Percentiles rank a stretch among this genome's conserved stretches.
These are phyloP conservation scores for Evernia prunastri DNA, from an alignment of 495 filamentous ascomycete genomes.

Conservation along the genomic window DNA sequence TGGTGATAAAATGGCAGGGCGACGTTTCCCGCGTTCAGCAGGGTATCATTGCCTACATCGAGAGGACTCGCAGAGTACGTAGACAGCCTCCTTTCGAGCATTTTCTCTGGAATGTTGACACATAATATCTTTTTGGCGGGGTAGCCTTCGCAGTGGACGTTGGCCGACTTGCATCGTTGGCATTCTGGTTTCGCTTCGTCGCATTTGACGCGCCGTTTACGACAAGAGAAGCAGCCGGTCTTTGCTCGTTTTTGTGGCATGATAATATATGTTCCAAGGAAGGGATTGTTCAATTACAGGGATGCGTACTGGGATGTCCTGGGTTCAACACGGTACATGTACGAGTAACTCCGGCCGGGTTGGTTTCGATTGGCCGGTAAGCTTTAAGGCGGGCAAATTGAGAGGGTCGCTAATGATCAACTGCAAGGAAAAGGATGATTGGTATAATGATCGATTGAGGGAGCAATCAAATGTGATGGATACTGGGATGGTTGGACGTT, in stretches of 20 bases:
- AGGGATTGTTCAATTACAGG: background rate
- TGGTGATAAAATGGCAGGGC: background rate
- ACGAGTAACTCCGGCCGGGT: background rate
- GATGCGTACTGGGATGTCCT: background rate
- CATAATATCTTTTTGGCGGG: background rate
- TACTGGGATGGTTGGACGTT: conserved; percentile 1
- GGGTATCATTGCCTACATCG: background rate
- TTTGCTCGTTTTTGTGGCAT: conserved; percentile 2
- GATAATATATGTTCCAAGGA: background rate
- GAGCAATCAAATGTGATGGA: background rate
- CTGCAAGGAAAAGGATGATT: background rate
- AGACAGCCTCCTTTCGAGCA: background rate
- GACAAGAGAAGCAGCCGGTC: conserved; percentile 3
- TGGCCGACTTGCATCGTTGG: conserved; percentile 4
- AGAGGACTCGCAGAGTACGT: background rate
- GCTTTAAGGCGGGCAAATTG: background rate
- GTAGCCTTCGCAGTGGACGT: conserved; percentile 5
- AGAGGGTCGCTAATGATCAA: background rate
- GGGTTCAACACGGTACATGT: background rate
- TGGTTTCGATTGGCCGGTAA: background rate
- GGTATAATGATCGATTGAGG: background rate
- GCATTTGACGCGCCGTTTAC: background rate
- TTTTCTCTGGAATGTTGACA: background rate
- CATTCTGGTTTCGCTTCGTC: conserved; percentile 1
- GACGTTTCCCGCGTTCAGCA: background rate